These are phyloP conservation scores for Durio zibethinus DNA, from an alignment of 345 rosid species.

Conservation along the genomic window DNA sequence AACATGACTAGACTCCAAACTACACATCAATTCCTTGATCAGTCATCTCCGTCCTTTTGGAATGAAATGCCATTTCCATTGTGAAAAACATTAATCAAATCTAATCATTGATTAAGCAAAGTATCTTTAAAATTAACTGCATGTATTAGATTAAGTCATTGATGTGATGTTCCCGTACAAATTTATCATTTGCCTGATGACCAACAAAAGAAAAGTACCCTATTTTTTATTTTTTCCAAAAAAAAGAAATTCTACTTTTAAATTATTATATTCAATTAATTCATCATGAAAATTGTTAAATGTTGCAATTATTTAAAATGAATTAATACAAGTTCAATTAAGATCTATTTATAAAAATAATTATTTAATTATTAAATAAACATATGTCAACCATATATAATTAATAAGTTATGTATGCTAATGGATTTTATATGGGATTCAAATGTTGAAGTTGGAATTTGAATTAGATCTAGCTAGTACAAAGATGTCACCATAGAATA, in stretches of 20 bases:
- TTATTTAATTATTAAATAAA: too few species aligned
- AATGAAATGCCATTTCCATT: not conserved
- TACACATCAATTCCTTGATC: not conserved
- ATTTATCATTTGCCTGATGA: not conserved
- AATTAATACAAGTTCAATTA: too few species aligned
- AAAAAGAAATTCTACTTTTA: not conserved
- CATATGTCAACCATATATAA: too few species aligned
- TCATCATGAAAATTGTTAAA: too few species aligned
- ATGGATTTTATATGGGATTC: not conserved
- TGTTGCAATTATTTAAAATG: too few species aligned
- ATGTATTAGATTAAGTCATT: not conserved
- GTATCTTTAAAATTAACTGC: not conserved
- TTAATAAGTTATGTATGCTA: not conserved
- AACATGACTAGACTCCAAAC: not conserved
- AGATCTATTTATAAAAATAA: too few species aligned
- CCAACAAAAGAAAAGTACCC: not conserved
- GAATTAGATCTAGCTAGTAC: not conserved
- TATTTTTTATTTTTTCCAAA: not conserved
- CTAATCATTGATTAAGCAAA: not conserved
- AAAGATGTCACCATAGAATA: not conserved
- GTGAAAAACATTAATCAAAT: not conserved
- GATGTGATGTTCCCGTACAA: not conserved
- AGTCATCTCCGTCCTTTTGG: not conserved
- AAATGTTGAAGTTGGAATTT: not conserved
- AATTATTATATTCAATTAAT: too few species aligned